Evolutionary conservation across 2,329 filamentous ascomycete genomes (phyloP).

Genomic region (Penicillium sp.): DNA sequence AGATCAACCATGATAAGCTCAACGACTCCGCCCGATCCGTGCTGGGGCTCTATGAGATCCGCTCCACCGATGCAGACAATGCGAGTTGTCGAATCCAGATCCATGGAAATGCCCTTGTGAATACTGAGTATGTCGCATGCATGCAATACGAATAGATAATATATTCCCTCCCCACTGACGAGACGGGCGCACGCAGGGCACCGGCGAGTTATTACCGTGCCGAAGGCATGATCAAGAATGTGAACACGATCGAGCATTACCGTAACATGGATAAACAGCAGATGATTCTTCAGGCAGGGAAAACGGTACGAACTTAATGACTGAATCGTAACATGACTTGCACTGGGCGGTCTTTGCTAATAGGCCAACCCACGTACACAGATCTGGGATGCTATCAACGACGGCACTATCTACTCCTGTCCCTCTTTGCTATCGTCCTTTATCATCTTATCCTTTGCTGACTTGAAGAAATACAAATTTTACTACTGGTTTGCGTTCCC

Average conservation of each 20-base stretch:
- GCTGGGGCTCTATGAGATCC: slow-evolving; percentile 86
- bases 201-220: slow-evolving; percentile 75
- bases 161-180: slow-evolving; percentile 10
- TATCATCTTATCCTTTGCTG: slow-evolving; percentile 85
- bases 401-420: slow-evolving; percentile 93
- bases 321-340: background rate
- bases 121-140: slow-evolving; percentile 69
- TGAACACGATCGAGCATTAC: slow-evolving; percentile 95
- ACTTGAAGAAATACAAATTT: slow-evolving; percentile 96
- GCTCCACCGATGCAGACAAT: slow-evolving; percentile 69
- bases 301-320: slow-evolving; percentile 63
- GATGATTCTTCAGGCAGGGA: slow-evolving; percentile 76
- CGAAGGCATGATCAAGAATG: slow-evolving; percentile 92
- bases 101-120: slow-evolving; percentile 81
- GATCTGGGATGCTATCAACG: slow-evolving; percentile 97
- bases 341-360: background rate
- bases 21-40: slow-evolving; percentile 88
- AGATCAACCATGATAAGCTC: slow-evolving; percentile 96
- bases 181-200: slow-evolving; percentile 52
- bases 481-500: slow-evolving; percentile 99
- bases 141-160: background rate
- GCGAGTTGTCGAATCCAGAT: slow-evolving; percentile 89
- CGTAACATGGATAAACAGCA: slow-evolving; percentile 77
- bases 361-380: slow-evolving; percentile 40
- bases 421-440: slow-evolving; percentile 91